A percentile compares a stretch with the other conserved stretches of the same genome.
Conservation (phyloP, 805 yeast species). For the Ogataea naganishii region DNA sequence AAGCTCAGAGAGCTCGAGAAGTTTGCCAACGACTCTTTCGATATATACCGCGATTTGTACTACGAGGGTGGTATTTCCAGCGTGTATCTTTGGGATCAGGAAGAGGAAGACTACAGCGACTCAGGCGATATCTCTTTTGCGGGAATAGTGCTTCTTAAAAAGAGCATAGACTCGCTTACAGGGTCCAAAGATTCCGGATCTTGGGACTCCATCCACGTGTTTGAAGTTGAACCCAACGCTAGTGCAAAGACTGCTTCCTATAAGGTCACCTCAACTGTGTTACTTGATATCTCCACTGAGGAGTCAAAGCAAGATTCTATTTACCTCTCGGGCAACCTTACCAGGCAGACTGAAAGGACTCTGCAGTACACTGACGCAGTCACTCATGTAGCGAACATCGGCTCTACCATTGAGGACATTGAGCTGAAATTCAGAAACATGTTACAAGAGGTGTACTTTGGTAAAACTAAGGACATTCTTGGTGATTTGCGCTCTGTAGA, state of each 20-base stretch:
- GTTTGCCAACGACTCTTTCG: conserved; percentile 84
- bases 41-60: conserved; percentile 84
- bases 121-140: conserved; percentile 64
- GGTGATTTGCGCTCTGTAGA: conserved; percentile 52
- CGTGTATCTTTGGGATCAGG: conserved; percentile 86
- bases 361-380: conserved; percentile 38
- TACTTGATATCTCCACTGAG: conserved; percentile 50
- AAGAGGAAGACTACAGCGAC: conserved; percentile 37
- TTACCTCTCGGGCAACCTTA: conserved; percentile 71
- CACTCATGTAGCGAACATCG: conserved; percentile 80
- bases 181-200: conserved; percentile 33
- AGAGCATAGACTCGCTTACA: conserved; percentile 37
- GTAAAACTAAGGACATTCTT: conserved; percentile 84
- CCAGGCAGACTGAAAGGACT: conserved; percentile 66
- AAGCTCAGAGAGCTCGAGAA: conserved; percentile 66
- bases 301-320: conserved; percentile 23
- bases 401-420: conserved; percentile 76
- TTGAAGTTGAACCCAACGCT: conserved; percentile 52
- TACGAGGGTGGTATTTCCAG: conserved; percentile 91
- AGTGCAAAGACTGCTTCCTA: conserved; percentile 37
- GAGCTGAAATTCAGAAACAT: conserved; percentile 82
- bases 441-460: conserved; percentile 90
- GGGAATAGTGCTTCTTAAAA: conserved; percentile 83
- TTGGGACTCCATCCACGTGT: conserved; percentile 94
- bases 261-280: conserved; percentile 80